Evolutionary conservation across 2,329 filamentous ascomycete genomes (phyloP), one percentile per base, ranked within the genome.

Genomic region (Colletotrichum camelliae): DNA sequence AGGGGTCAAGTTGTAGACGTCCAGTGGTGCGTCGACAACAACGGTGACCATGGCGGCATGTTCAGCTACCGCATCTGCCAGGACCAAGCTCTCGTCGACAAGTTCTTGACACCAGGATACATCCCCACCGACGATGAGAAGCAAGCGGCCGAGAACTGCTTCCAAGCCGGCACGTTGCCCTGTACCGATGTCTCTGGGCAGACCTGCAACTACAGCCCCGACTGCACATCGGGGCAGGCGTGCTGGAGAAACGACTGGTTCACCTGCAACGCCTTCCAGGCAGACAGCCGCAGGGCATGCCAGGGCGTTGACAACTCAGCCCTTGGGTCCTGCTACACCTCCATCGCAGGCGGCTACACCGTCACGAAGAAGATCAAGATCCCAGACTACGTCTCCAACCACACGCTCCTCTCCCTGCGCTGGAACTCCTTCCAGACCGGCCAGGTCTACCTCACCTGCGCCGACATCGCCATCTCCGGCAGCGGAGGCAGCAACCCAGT

Each of bases 41-140:
- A 90, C 77, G 89, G 89, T 0, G 89, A 91, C 77, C 89, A 91
- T 77, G 88, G 89, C 31, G 89, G 89, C 80, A 90, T 90, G 88
- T 91, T 90, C 81, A 85, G 81, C 78, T 91, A 89, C 80, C 87
- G 89, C 12, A 86, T 90, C 76, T 91, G 89, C 78, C 85, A 88
- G 77, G 82, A 91, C 77, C 88, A 90, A 77, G 82, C 81, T 0
- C 80, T 91, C 0, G 87, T 90, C 35, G 84, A 89, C 82, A 87
- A 88, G 77, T 86, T 91, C 78, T 80, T 89, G 2, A 85, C 86
- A 1, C 84, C 88, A 0, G 80, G 78, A 9, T 89, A 90, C 75
- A 77, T 88, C 4, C 89, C 89, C 0, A 90, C 88, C 3, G 81
- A 86, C 0, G 87, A 80, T 1, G 89, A 90, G 82, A 91, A 91